These are phyloP conservation scores for Fusarium bactridioides DNA, from an alignment of 2,329 filamentous ascomycete species.

Conservation along the genomic window DNA sequence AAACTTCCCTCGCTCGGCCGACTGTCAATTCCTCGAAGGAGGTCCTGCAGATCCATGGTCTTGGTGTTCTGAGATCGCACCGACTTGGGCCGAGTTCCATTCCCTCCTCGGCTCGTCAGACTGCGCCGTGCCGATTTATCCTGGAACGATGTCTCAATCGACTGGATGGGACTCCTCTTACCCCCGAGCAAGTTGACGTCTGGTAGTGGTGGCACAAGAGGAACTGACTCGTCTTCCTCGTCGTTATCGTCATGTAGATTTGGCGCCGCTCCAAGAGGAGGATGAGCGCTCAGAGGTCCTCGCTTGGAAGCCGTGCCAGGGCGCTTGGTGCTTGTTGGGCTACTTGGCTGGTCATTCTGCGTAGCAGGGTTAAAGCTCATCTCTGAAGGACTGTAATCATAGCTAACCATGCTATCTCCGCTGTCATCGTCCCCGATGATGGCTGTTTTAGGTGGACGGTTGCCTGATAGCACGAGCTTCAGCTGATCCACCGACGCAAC, in stretches of 20 bases:
- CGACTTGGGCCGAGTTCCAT: constrained; percentile 48
- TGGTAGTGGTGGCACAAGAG: constrained; percentile 65
- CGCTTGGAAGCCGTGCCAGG: constrained; percentile 49
- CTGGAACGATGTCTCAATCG: constrained; percentile 44
- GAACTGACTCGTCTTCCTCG: constrained; percentile 52
- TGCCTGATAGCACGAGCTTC: constrained; percentile 67
- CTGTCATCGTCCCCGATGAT: constrained; percentile 57
- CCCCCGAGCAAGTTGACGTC: constrained; percentile 45
- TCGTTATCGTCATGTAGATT: constrained; percentile 44
- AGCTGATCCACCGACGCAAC: constrained; percentile 71
- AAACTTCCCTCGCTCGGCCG: constrained; percentile 55
- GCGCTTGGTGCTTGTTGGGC: constrained; percentile 43
- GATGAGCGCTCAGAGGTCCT: constrained; percentile 56
- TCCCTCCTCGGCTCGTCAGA: constrained; percentile 53
- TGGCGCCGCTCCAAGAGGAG: constrained; percentile 44
- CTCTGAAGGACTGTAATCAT: constrained; percentile 73
- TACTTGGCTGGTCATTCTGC: constrained; percentile 44
- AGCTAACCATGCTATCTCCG: constrained; percentile 76
- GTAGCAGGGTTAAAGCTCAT: constrained; percentile 63
- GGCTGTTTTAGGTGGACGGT: constrained; percentile 51
- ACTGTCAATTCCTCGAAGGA: constrained; percentile 61
- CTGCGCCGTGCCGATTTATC: constrained; percentile 50
- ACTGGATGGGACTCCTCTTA: constrained; percentile 41
- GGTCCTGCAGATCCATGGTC: constrained; percentile 57
- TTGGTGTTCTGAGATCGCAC: constrained; percentile 45